Evolutionary conservation across 192 early-diverging fungal species (phyloP).

Genomic region (Polychytrium aggregatum): DNA sequence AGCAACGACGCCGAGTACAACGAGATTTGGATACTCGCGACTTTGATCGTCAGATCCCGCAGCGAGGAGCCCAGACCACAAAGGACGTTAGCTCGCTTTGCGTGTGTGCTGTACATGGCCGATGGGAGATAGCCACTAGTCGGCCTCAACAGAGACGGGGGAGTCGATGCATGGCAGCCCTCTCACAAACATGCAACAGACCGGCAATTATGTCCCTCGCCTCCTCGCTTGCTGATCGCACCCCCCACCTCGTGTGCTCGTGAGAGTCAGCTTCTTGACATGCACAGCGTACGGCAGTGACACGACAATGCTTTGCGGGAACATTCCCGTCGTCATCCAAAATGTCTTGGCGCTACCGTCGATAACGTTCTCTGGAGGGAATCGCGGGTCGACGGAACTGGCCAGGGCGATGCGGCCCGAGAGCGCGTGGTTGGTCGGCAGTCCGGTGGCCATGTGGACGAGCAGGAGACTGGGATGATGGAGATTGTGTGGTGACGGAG

Average conservation of each 20-base stretch:
- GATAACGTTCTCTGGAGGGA: conserved; percentile 13
- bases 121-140: conserved; percentile 4
- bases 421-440: no score
- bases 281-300: conserved; percentile 4
- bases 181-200: background rate
- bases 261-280: conserved; percentile 10
- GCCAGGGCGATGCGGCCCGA: conserved; percentile 10
- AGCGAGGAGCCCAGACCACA: background rate
- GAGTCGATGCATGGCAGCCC: no score
- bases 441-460: no score
- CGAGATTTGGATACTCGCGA: background rate
- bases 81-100: conserved; percentile 1
- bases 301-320: conserved; percentile 23
- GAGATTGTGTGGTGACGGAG: no score
- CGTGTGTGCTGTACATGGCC: background rate
- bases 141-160: no score
- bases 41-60: background rate
- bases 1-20: background rate
- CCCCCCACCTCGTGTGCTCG: conserved; percentile 11
- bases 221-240: background rate
- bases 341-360: conserved; percentile 20
- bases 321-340: conserved; percentile 28
- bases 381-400: conserved; percentile 5
- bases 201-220: background rate
- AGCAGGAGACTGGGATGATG: no score